A percentile compares a stretch with the other conserved stretches of the same genome.
Conservation (phyloP, 148 eudicot species). For the Limonium bicolor region DNA sequence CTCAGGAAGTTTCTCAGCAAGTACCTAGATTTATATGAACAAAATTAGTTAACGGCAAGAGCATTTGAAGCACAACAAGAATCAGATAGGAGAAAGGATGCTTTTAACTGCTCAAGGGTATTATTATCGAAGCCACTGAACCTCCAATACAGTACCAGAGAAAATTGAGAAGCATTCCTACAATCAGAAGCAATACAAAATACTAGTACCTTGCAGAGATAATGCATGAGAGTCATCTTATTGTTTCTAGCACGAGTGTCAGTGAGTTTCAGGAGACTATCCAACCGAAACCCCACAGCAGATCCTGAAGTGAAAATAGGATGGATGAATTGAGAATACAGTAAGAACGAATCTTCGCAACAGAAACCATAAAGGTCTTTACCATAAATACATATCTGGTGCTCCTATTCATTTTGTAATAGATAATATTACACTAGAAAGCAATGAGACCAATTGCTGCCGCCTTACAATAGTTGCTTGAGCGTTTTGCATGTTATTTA, state of each 20-base stretch:
- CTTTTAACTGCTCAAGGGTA: too few relatives aligned
- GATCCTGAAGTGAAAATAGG: slow-evolving; percentile 23
- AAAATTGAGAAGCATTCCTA: too few relatives aligned
- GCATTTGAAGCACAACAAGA: background rate
- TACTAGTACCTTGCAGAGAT: slow-evolving; percentile 44
- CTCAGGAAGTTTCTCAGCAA: slow-evolving; percentile 29
- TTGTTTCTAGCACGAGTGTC: slow-evolving; percentile 56
- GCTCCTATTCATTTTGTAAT: background rate
- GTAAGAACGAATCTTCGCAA: background rate
- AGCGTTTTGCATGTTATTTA: background rate
- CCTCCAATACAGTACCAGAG: too few relatives aligned
- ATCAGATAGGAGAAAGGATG: background rate
- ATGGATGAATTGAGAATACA: background rate
- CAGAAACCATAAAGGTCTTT: background rate
- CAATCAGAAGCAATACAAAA: too few relatives aligned
- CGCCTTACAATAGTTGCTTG: background rate
- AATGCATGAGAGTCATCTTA: slow-evolving; percentile 58
- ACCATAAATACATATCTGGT: background rate
- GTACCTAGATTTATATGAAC: slow-evolving; percentile 15
- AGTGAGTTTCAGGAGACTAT: slow-evolving; percentile 50
- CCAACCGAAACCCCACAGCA: slow-evolving; percentile 65
- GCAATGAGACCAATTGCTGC: background rate
- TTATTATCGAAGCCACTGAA: too few relatives aligned
- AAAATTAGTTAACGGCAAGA: too few relatives aligned
- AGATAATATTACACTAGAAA: background rate